Base-by-base conservation (phyloP, 1,284 basidiomycete genomes). In the Taiwanofungus camphoratus region DNA sequence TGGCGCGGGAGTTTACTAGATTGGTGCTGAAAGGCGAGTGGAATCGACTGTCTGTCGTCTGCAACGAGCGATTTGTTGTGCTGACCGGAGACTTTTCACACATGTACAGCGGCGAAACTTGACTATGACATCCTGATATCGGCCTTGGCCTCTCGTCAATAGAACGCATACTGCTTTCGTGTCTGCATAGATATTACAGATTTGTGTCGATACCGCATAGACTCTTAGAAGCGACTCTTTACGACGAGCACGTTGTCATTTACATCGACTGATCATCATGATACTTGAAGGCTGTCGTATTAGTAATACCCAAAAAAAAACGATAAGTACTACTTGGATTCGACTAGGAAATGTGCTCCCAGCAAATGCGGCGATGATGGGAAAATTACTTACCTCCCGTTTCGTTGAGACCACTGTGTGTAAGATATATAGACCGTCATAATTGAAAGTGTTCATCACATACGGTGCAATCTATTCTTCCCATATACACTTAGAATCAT, bases 11-110 rank as follows among this genome's bases (percentile, higher is more conserved):
- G 40, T 91, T 93, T 55, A 74, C 83, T 46, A 74, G 76, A 60
- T 67, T 92, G 42, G 80, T 92, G 19, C 63, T 94, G 38, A 92
- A 88, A 71, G 79, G 91, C 91, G 53, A 46, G 77, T 71, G 5
- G 33, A 6, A n/a, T 30, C 26, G 21, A 8, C 18, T 26, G 19
- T 22, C 8, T 16, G 27, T 16, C 21, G 7, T 36, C 23, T 13
- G 26, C 27, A 15, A 27, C 42, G 23, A 15, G 15, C 12, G 2
- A 19, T 34, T 4, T 29, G n/a, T n/a, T n/a, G n/a, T 4, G 24
- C 42, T 49, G 40, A 46, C 24, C 6, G 15, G 20, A n/a, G 16
- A 11, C 30, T 26, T 36, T 16, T 39, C 15, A 11, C 29, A 37
- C 29, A 9, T n/a, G 13, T 42, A 32, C 45, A 87, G 86, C 82